Conservation (phyloP, 306 rosid genomes). For the Prunus mongolica region DNA sequence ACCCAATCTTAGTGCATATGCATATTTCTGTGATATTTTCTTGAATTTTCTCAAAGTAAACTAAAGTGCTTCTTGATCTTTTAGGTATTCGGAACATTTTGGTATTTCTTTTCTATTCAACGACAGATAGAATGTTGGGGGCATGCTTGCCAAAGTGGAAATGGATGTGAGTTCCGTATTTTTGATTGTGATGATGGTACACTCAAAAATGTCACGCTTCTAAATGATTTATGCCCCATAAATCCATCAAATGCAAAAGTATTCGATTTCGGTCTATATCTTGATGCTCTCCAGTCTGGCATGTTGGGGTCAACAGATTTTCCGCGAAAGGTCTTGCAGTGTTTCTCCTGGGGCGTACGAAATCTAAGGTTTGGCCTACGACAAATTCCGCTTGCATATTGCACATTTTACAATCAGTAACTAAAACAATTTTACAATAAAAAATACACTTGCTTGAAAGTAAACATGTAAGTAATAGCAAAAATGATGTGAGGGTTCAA, state of each 20-base stretch:
- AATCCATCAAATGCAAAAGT: background rate
- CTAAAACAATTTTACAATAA: no score
- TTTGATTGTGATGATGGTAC: background rate
- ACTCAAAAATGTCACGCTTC: background rate
- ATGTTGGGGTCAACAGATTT: background rate
- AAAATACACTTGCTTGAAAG: no score
- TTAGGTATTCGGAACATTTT: background rate
- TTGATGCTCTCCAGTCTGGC: background rate
- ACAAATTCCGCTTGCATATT: no score
- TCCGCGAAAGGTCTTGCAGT: constrained; percentile 13
- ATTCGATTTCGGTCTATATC: constrained; percentile 16
- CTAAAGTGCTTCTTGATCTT: background rate
- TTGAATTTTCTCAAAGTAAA: no score
- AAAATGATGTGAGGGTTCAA: no score
- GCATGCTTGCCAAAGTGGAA: background rate
- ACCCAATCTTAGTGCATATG: no score
- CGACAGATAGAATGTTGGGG: background rate
- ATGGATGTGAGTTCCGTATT: background rate
- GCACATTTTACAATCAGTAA: no score
- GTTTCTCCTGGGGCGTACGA: constrained; percentile 40
- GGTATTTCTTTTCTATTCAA: constrained; percentile 11
- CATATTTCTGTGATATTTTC: no score
- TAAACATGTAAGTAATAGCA: no score
- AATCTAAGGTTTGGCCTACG: constrained; percentile 29
- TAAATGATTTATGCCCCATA: background rate